Evolutionary conservation across 2,329 filamentous ascomycete genomes (phyloP).

Genomic region (Zopfia rhizophila): DNA sequence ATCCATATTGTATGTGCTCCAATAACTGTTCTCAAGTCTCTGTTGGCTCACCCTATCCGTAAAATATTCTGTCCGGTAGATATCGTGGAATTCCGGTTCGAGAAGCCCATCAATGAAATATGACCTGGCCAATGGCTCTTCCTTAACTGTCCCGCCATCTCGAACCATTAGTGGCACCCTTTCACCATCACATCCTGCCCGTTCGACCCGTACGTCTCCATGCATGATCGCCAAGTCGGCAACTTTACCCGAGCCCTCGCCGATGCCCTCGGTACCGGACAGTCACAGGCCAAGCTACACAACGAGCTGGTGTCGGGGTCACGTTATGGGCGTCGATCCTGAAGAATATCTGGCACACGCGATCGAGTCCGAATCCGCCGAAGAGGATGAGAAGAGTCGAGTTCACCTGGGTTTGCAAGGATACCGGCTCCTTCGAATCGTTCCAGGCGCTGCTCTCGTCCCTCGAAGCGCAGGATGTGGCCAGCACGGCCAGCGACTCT

Average conservation of each 20-base stretch:
- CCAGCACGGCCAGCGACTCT: constrained; percentile 73
- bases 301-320: constrained; percentile 85
- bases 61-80: too few relatives aligned
- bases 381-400: constrained; percentile 91
- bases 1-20: constrained; percentile 82
- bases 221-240: constrained; percentile 95
- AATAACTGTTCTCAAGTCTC: neutral
- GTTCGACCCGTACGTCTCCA: constrained; percentile 91
- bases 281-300: constrained; percentile 87
- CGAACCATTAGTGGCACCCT: constrained; percentile 93
- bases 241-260: constrained; percentile 94
- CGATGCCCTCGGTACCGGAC: constrained; percentile 91
- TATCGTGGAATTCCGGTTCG: constrained; percentile 96
- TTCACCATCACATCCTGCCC: constrained; percentile 99
- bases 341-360: constrained; percentile 98
- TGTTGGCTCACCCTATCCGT: constrained; percentile 37
- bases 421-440: constrained; percentile 97
- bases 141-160: constrained; percentile 90
- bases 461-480: constrained; percentile 84
- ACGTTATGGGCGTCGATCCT: constrained; percentile 88
- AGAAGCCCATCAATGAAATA: constrained; percentile 96
- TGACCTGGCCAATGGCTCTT: constrained; percentile 99
- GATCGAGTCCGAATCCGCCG: constrained; percentile 88
- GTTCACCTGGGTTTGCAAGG: constrained; percentile 99
- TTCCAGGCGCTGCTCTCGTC: constrained; percentile 96